Evolutionary conservation across 768 basidiomycete genomes (phyloP).

Genomic region (Terana coerulea): DNA sequence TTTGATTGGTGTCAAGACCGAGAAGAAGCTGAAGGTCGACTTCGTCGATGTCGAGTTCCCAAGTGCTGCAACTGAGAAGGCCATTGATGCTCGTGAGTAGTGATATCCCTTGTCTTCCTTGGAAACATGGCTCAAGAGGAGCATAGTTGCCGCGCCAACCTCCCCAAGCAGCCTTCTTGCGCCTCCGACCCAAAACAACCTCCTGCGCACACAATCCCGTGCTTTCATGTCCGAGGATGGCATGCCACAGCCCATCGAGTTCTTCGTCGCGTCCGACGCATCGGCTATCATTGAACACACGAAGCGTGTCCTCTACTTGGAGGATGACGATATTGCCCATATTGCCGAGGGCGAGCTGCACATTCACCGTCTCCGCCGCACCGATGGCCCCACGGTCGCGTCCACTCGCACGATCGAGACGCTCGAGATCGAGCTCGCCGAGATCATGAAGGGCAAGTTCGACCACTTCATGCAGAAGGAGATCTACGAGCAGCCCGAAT

Average conservation of each 20-base stretch:
- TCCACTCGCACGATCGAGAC: slow-evolving; percentile 94
- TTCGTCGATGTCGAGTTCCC: slow-evolving; percentile 98
- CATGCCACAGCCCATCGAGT: slow-evolving; percentile 97
- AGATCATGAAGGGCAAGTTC: slow-evolving; percentile 99
- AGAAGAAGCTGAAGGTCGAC: slow-evolving; percentile 99
- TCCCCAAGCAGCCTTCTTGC: slow-evolving; percentile 63
- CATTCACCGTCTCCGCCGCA: slow-evolving; percentile 95
- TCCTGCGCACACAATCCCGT: slow-evolving; percentile 90
- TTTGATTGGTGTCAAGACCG: slow-evolving; percentile 99
- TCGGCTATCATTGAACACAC: slow-evolving; percentile 97
- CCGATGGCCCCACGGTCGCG: slow-evolving; percentile 58
- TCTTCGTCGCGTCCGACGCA: slow-evolving; percentile 98
- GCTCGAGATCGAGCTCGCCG: slow-evolving; percentile 97
- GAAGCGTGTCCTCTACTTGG: slow-evolving; percentile 96
- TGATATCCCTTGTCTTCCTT: background rate
- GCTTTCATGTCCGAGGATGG: slow-evolving; percentile 99
- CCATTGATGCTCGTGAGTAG: slow-evolving; percentile 40
- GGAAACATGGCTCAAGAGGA: background rate
- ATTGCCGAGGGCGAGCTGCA: slow-evolving; percentile 96
- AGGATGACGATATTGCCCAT: slow-evolving; percentile 99
- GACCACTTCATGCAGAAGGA: slow-evolving; percentile 99
- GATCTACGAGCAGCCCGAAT: slow-evolving; percentile 98
- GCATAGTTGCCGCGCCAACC: slow-evolving; percentile 32
- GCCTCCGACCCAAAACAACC: slow-evolving; percentile 69
- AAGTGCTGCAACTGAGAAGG: slow-evolving; percentile 54